These are phyloP conservation scores for Yarrowia osloensis DNA, from an alignment of 805 yeast genomes.

Conservation along the genomic window DNA sequence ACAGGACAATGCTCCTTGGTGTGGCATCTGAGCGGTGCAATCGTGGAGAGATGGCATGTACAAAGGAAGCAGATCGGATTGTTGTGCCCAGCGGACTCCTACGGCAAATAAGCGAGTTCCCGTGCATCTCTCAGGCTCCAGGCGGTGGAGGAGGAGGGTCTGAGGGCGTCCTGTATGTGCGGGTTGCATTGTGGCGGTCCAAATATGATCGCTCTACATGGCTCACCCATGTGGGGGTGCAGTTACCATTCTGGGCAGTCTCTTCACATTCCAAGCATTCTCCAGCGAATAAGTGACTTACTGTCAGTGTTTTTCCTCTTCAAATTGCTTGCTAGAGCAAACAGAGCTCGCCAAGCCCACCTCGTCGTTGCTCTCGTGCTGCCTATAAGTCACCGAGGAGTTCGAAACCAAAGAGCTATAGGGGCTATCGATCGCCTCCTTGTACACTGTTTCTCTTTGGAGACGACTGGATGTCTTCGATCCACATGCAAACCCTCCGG, in stretches of 20 bases:
- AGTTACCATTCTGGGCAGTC: neutral
- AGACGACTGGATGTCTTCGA: neutral
- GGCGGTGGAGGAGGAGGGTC: neutral
- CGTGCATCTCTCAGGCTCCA: neutral
- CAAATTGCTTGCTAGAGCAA: no score
- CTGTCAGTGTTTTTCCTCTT: no score
- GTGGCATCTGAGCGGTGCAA: neutral
- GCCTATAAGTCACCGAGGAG: no score
- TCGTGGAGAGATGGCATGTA: neutral
- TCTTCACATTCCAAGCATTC: neutral
- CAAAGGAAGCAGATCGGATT: neutral
- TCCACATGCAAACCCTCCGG: neutral
- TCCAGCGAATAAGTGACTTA: no score
- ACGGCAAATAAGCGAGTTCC: neutral
- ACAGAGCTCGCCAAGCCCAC: neutral
- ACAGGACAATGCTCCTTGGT: no score
- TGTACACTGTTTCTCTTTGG: no score
- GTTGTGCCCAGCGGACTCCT: neutral
- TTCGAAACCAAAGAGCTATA: no score
- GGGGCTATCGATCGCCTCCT: no score
- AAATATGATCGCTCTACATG: neutral
- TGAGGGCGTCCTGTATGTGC: neutral
- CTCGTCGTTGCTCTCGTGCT: no score
- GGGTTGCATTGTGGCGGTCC: neutral
- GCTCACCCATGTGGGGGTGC: neutral